Percentiles rank a stretch among this genome's conserved stretches.
phyloP scores from a whole-genome alignment of 768 basidiomycete genomes.

The Suillus bovinus region DNA sequence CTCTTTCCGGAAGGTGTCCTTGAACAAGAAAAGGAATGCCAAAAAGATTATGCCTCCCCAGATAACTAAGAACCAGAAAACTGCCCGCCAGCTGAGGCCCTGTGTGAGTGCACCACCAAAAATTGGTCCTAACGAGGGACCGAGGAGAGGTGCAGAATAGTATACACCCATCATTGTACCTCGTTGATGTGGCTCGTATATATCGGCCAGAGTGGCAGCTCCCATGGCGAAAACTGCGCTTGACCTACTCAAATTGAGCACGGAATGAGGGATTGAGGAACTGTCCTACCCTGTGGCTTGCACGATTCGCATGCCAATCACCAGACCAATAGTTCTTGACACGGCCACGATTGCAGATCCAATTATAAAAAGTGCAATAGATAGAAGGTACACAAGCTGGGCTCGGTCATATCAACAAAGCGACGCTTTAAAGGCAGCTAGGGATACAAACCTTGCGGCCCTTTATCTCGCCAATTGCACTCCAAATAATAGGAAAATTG shows the following conservation, averaged over 20 bases:
- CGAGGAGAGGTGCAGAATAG: slow-evolving; percentile 79
- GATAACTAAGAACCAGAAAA: slow-evolving; percentile 81
- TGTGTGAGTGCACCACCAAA: slow-evolving; percentile 69
- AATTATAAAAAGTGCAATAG: slow-evolving; percentile 53
- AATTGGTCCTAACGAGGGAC: slow-evolving; percentile 65
- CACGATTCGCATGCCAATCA: slow-evolving; percentile 68
- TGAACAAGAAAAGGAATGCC: slow-evolving; percentile 64
- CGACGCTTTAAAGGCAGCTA: background rate
- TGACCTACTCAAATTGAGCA: slow-evolving; percentile 39
- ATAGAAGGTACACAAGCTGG: slow-evolving; percentile 57
- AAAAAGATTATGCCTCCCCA: slow-evolving; percentile 53
- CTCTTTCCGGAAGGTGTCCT: slow-evolving; percentile 81
- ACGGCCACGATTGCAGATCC: slow-evolving; percentile 61
- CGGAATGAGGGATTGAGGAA: background rate
- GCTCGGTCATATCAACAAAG: background rate
- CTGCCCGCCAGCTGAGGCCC: slow-evolving; percentile 75
- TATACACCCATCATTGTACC: slow-evolving; percentile 83
- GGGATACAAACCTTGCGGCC: slow-evolving; percentile 58
- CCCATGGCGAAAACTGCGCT: slow-evolving; percentile 72
- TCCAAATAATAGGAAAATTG: slow-evolving; percentile 65
- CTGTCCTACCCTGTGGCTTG: slow-evolving; percentile 58
- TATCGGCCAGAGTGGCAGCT: slow-evolving; percentile 77
- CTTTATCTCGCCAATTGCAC: slow-evolving; percentile 72
- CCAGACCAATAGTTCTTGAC: slow-evolving; percentile 50
- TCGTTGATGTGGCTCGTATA: slow-evolving; percentile 74